Base-by-base conservation (phyloP, 1,139 yeast genomes). In the Suhomyces terraborum region DNA sequence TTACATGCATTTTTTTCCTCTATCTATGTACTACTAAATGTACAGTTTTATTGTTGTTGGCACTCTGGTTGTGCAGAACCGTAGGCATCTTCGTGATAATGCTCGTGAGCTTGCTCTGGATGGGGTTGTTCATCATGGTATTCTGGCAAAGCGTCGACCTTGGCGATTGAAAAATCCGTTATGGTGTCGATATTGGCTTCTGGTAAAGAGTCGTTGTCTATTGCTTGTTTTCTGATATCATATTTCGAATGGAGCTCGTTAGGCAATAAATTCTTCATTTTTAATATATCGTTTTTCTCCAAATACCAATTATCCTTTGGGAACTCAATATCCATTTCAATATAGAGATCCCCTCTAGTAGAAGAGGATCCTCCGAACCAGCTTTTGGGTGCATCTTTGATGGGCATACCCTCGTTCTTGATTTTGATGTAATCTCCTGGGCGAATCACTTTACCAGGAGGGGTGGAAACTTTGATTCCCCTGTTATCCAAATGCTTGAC, bases 341-440 rank as follows among this genome's bases (percentile, higher is more conserved):
- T 69, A 53, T 82, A 91, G 52, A 93, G 64, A 59, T 88, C 89
- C 19, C 98, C 98, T 36, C 74, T 71, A 14, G 63, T 55, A 35
- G 56, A 34, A 3, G 42, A 41, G 2, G 56, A 45, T 1, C 59
- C 51, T 10, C 61, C 55, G 40, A 68, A 67, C 76, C 77, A 71
- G 10, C 61, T 51, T 3, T 58, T 58, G 8, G 65, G 52, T 17
- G 64, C 64, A 8, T 53, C 46, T 43, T 68, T 67, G 4, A 77
- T 55, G 0, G 96, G 96, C 95, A 94, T 88, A 1, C 98, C 98
- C 61, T 91, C 97, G 32, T 80, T 79, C 28, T 73, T 64, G 14
- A 93, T 70, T 48, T 82, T 75, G 27, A 93, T 63, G 45, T 70
- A 75, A 47, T 87, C 87, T 12, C 87, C 84, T 0, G 98, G 98